Conservation (phyloP, 306 rosid species). For the Lathyrus tuberosus region DNA sequence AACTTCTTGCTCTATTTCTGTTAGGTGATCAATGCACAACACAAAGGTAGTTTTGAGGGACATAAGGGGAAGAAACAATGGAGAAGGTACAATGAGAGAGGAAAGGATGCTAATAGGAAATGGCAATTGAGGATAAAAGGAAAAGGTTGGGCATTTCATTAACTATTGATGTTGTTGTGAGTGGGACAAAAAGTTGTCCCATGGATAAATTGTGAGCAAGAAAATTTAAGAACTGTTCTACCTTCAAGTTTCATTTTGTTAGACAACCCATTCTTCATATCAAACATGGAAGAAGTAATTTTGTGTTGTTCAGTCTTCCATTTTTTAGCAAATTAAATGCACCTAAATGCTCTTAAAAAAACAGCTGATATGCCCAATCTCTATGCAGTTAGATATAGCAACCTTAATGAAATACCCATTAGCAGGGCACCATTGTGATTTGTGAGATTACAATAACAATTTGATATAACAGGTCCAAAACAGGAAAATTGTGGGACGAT, state of each 20-base stretch:
- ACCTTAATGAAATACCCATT: slow-evolving; percentile 16
- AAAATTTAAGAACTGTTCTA: neutral
- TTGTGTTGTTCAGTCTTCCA: neutral
- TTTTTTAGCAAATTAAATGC: slow-evolving; percentile 10
- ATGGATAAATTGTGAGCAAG: neutral
- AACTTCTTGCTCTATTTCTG: neutral
- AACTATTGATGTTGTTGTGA: neutral
- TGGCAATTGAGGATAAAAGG: slow-evolving; percentile 1
- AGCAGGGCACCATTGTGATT: neutral
- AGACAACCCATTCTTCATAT: slow-evolving; percentile 5
- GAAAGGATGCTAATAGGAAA: neutral
- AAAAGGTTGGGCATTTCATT: neutral
- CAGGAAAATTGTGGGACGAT: too few relatives aligned
- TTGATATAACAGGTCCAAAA: too few relatives aligned
- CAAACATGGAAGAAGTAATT: neutral
- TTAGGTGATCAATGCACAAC: slow-evolving; percentile 3
- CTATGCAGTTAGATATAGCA: slow-evolving; percentile 8
- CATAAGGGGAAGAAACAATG: neutral
- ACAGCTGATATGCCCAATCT: neutral
- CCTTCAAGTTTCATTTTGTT: neutral
- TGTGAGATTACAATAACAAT: slow-evolving; percentile 5
- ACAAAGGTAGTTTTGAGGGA: neutral
- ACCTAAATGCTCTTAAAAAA: neutral
- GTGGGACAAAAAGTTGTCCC: slow-evolving; percentile 11
- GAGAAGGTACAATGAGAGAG: neutral